Conservation (phyloP, 805 yeast genomes). For the Lachancea sp. region DNA sequence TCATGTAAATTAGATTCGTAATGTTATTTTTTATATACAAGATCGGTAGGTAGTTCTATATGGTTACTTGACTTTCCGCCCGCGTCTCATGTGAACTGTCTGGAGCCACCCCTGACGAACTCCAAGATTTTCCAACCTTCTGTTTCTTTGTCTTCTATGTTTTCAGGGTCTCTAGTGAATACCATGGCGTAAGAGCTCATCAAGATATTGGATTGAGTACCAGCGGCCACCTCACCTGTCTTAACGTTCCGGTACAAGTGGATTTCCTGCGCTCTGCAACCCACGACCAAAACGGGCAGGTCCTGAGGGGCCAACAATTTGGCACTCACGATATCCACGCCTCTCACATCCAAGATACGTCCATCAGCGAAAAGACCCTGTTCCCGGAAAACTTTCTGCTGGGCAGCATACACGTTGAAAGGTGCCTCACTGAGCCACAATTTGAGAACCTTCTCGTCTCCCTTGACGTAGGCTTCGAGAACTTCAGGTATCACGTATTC, state of each 20-base stretch:
- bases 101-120: slow-evolving; percentile 88
- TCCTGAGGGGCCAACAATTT: slow-evolving; percentile 86
- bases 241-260: slow-evolving; percentile 82
- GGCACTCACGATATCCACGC: slow-evolving; percentile 85
- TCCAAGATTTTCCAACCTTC: slow-evolving; percentile 97
- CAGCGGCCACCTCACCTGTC: slow-evolving; percentile 93
- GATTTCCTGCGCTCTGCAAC: slow-evolving; percentile 95
- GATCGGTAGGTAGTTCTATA: neutral
- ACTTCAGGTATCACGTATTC: slow-evolving; percentile 93
- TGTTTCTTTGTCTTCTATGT: slow-evolving; percentile 81
- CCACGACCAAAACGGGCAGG: slow-evolving; percentile 84
- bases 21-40: slow-evolving; percentile 8
- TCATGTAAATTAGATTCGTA: slow-evolving; percentile 3
- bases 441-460: slow-evolving; percentile 77
- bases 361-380: slow-evolving; percentile 91
- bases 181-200: slow-evolving; percentile 96
- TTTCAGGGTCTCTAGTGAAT: slow-evolving; percentile 86
- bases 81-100: slow-evolving; percentile 64
- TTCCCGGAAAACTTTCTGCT: slow-evolving; percentile 84
- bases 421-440: slow-evolving; percentile 97
- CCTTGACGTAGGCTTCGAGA: slow-evolving; percentile 88
- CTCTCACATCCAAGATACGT: slow-evolving; percentile 85
- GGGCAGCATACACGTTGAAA: slow-evolving; percentile 86
- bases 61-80: too few relatives aligned
- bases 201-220: slow-evolving; percentile 87